These are phyloP conservation scores for Verticillium klebahnii DNA, from an alignment of 2,329 filamentous ascomycete genomes.

Conservation along the genomic window DNA sequence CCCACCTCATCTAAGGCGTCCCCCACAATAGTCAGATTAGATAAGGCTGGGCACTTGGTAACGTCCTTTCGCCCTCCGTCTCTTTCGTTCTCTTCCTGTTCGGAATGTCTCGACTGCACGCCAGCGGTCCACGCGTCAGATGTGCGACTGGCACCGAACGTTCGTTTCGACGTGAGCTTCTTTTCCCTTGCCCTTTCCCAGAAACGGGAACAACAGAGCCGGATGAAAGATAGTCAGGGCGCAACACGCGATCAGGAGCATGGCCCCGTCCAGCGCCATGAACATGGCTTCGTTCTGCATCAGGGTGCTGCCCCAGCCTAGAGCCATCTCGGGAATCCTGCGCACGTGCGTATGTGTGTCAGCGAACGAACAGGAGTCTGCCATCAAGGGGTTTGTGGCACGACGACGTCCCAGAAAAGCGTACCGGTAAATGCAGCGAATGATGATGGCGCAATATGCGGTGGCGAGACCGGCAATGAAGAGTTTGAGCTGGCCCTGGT, in stretches of 20 bases:
- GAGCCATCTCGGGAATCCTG: neutral
- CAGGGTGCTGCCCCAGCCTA: neutral
- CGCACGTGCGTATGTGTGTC: too few relatives aligned
- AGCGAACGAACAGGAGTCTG: neutral
- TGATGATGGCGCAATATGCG: constrained; percentile 8
- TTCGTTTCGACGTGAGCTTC: too few relatives aligned
- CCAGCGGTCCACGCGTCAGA: too few relatives aligned
- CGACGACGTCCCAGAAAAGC: neutral
- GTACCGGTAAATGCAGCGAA: constrained; percentile 13
- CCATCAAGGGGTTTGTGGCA: too few relatives aligned
- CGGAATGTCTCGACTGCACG: too few relatives aligned
- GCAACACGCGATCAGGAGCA: neutral
- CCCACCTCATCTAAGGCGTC: too few relatives aligned
- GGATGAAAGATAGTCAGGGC: constrained; percentile 8
- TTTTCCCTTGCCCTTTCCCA: neutral
- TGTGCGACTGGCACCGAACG: too few relatives aligned
- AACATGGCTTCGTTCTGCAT: constrained; percentile 1
- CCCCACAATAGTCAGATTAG: too few relatives aligned
- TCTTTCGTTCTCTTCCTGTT: too few relatives aligned
- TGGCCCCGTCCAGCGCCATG: neutral
- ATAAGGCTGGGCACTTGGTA: too few relatives aligned
- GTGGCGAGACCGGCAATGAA: constrained; percentile 7
- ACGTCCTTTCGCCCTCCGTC: too few relatives aligned
- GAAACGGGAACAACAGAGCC: constrained; percentile 6
- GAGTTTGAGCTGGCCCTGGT: neutral